Evolutionary conservation across 768 basidiomycete species (phyloP), one percentile per base, ranked within the genome.

Genomic region (Leucosporidium yakuticum): DNA sequence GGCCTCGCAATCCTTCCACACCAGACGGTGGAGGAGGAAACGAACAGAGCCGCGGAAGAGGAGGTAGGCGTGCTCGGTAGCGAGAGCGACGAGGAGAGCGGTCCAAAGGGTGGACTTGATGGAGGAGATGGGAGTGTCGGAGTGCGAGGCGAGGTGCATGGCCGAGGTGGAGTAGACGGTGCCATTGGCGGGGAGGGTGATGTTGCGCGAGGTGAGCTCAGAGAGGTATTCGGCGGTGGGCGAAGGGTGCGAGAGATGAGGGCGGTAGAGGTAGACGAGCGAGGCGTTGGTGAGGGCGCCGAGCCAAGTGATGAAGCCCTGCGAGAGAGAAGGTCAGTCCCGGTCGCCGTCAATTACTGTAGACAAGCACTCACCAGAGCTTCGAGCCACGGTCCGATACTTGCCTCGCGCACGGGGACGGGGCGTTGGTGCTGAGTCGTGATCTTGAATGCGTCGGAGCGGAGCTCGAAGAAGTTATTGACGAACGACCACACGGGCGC

Each of bases 381-480:
- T 61, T 94, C 87, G 53, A 97, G 84, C 95, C 95, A 99, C 0
- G 92, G 89, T 0, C 95, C 95, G 68, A 98, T 91, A 17, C 88
- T 88, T 74, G 94, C 92, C 4, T 89, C 88, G 27, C 95, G 86
- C n/a, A 82, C 79, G 0, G 94, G 93, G 47, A 95, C 84, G 3
- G 95, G 91, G 31, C 91, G 84, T 23, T 91, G 83, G 62, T 85
- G 83, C 75, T 95, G 92, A 7, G 86, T 85, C 6, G 87, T 86
- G 77, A 99, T 89, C 82, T 98, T 97, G 83, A 95, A 88, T 7
- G 96, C 96, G 76, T 99, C 95, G 4, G 88, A 90, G 23, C 93
- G 87, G 7, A 91, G 80, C 80, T 99, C 95, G 68, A 98, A 79
- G 60, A 81, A 84, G 78, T 99, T 97, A 82, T 98, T 99, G 58